phyloP scores from a whole-genome alignment of 2,329 filamentous ascomycete genomes.

The Colletotrichum limetticola region DNA sequence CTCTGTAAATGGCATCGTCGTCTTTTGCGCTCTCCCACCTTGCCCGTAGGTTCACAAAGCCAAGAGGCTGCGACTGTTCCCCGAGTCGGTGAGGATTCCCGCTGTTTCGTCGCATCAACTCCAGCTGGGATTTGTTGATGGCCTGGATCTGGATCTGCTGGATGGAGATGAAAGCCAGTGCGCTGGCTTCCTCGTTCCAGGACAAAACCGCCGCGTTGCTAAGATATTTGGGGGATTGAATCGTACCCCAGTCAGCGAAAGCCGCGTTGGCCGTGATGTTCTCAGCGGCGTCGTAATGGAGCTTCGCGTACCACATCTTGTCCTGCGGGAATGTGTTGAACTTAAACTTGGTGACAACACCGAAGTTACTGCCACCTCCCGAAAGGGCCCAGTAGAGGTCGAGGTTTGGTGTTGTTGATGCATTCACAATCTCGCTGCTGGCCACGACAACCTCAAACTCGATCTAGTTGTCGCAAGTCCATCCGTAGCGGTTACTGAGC shows the following conservation, averaged over 20 bases:
- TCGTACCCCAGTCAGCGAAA: background rate
- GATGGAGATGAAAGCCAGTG: slow-evolving; percentile 36
- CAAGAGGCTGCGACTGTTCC: slow-evolving; percentile 33
- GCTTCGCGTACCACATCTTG: background rate
- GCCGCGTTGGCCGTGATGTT: background rate
- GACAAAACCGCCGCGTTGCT: slow-evolving; percentile 29
- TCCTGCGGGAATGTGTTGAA: slow-evolving; percentile 36
- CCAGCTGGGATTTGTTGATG: slow-evolving; percentile 49
- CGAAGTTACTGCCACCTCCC: slow-evolving; percentile 57
- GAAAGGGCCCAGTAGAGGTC: slow-evolving; percentile 57
- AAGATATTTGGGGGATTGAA: background rate
- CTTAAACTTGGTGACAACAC: slow-evolving; percentile 43
- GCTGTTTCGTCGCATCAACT: slow-evolving; percentile 42
- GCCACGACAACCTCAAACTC: slow-evolving; percentile 53
- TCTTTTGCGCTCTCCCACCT: slow-evolving; percentile 43
- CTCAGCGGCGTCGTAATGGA: background rate
- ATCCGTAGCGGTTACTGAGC: slow-evolving; percentile 52
- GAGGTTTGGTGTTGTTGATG: slow-evolving; percentile 43
- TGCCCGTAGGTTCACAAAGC: slow-evolving; percentile 38
- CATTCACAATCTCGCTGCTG: slow-evolving; percentile 49
- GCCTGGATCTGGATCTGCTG: slow-evolving; percentile 48
- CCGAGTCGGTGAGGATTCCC: slow-evolving; percentile 46
- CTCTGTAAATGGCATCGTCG: slow-evolving; percentile 46
- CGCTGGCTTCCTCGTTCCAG: slow-evolving; percentile 37
- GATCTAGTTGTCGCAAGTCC: slow-evolving; percentile 51